A percentile compares a stretch with the other conserved stretches of the same genome.
phyloP scores from a whole-genome alignment of 139 green algal species.

The Astrephomene gubernaculifera region DNA sequence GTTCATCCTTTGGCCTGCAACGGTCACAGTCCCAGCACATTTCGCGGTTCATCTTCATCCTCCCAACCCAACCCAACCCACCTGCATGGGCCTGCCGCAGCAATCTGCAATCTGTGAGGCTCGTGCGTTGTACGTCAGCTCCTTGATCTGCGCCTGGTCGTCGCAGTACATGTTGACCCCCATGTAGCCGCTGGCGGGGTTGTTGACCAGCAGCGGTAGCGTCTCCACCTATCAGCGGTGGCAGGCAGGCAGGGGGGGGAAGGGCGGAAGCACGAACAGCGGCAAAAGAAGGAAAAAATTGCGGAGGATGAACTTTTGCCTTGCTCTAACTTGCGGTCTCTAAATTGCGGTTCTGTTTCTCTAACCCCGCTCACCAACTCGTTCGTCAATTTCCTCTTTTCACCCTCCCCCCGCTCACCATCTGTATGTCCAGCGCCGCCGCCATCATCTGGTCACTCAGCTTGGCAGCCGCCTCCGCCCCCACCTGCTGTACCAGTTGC shows the following conservation, averaged over 20 bases:
- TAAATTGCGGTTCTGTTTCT: too few species aligned
- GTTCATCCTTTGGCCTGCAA: too few species aligned
- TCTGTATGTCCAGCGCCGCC: slow-evolving; percentile 56
- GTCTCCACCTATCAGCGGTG: slow-evolving; percentile 78
- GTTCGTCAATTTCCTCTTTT: too few species aligned
- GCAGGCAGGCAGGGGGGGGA: not conserved
- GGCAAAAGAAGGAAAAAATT: too few species aligned
- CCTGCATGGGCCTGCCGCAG: slow-evolving; percentile 80
- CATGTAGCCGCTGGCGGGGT: slow-evolving; percentile 64
- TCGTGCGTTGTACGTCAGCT: slow-evolving; percentile 75
- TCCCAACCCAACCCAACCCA: slow-evolving; percentile 29
- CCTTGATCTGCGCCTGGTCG: slow-evolving; percentile 77
- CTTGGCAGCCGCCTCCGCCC: slow-evolving; percentile 40
- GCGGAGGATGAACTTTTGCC: too few species aligned
- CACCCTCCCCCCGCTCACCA: slow-evolving; percentile 51
- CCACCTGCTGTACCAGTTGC: slow-evolving; percentile 50
- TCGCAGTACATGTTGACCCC: slow-evolving; percentile 93
- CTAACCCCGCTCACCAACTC: too few species aligned
- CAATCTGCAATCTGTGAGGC: slow-evolving; percentile 77
- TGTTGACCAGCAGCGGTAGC: slow-evolving; percentile 82
- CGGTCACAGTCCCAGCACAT: too few species aligned
- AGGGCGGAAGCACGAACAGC: not conserved
- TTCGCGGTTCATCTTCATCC: too few species aligned
- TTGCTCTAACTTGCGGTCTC: too few species aligned
- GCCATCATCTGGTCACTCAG: slow-evolving; percentile 50